Base-by-base conservation (phyloP, 2,329 filamentous ascomycete genomes). In the Beauveria varroae region DNA sequence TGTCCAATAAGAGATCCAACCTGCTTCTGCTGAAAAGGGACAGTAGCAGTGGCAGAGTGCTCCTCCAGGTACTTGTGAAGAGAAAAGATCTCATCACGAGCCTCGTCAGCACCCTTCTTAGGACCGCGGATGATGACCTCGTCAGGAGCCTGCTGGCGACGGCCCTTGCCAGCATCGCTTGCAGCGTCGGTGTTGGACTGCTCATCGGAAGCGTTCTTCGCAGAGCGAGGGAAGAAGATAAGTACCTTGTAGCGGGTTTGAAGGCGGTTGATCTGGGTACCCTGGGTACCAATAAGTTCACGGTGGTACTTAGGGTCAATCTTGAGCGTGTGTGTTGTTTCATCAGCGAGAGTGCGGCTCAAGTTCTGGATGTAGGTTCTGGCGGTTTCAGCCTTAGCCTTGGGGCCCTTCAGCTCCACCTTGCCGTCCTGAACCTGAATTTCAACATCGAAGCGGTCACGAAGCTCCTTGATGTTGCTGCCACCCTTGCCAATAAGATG, bases 391-490 rank as follows among this genome's bases (percentile, higher is more conserved):
- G 93, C 91, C 81, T 98, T 98, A 56, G 91, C 91, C 77, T 96
- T 91, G 55, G 95, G 93, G 28, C 96, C 95, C 80, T 96, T 97
- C 68, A 99, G 86, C 75, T 96, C 91, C 55, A 98, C 91, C 76
- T 93, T 93, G 66, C 95, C 95, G 68, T 97, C 91, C 67, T 96
- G 87, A 44, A 98, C 88, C 75, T 97, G 92, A 64, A 99, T 88
- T 62, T 88, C 85, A 5, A 88, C 86, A 63, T 88, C 85, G 63
- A 87, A 88, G 65, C 83, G 83, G 64, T 88, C 86, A 52, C 85
- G 81, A 43, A 89, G 76, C 67, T 88, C 85, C 60, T 81, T 80
- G 68, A 88, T 86, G 70, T 86, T 82, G 74, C 84, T 86, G 20
- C 86, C 86, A 55, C 84, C 82, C 73, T 87, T 88, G 58, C 86